A percentile compares a stretch with the other conserved stretches of the same genome.
phyloP scores from a whole-genome alignment of 2,329 filamentous ascomycete species.

The Decorospora gaudefroyi region DNA sequence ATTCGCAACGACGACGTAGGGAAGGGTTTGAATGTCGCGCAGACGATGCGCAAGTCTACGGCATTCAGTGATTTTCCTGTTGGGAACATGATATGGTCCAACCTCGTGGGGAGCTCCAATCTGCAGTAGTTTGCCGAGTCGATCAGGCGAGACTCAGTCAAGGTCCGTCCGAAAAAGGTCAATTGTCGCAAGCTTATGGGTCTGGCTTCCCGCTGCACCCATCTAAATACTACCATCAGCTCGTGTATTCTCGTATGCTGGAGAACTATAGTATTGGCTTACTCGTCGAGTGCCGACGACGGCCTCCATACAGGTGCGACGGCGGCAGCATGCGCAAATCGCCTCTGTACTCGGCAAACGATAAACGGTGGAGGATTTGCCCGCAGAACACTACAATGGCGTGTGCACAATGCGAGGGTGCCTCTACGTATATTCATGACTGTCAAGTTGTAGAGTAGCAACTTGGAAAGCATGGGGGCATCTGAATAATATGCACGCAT shows the following conservation, averaged over 20 bases:
- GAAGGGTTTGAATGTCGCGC: slow-evolving; percentile 94
- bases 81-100: slow-evolving; percentile 9
- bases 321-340: slow-evolving; percentile 34
- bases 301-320: slow-evolving; percentile 62
- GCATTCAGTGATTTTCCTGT: slow-evolving; percentile 10
- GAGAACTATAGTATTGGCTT: slow-evolving; percentile 29
- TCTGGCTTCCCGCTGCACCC: slow-evolving; percentile 87
- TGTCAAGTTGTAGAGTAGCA: slow-evolving; percentile 21
- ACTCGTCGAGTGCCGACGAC: slow-evolving; percentile 64
- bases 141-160: slow-evolving; percentile 86
- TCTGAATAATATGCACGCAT: slow-evolving; percentile 10
- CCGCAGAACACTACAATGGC: not conserved
- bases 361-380: not conserved
- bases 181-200: slow-evolving; percentile 97
- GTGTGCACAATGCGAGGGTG: slow-evolving; percentile 10
- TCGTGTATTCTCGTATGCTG: not conserved
- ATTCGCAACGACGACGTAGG: slow-evolving; percentile 96
- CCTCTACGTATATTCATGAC: slow-evolving; percentile 24
- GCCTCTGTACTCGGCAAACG: not conserved
- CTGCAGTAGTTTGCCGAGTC: slow-evolving; percentile 98
- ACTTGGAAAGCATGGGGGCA: slow-evolving; percentile 18
- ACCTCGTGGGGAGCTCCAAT: slow-evolving; percentile 87
- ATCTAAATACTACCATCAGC: slow-evolving; percentile 59
- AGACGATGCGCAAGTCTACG: slow-evolving; percentile 85
- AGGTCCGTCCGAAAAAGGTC: slow-evolving; percentile 92